Evolutionary conservation across 2,329 filamentous ascomycete species (phyloP), one percentile per base, ranked within the genome.

Genomic region (Fusarium sp.): DNA sequence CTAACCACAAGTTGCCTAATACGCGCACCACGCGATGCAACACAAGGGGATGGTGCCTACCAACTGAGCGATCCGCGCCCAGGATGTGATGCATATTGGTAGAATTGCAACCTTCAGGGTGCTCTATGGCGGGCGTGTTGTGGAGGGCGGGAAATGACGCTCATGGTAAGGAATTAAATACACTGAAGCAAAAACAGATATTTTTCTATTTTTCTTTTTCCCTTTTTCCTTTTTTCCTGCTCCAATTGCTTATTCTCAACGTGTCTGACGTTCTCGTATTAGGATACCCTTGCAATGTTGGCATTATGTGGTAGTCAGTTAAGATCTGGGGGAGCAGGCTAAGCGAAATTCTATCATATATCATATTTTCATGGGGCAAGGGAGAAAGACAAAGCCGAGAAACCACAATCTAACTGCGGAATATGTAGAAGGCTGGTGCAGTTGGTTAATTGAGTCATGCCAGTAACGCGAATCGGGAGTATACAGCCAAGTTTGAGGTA

Each of bases 31-130:
- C 71, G 62, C 71, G 41, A 56, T 74, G 71, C 61, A 72, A 72
- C 71, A 67, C 63, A 71, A 61, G 57, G 49, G 52, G 46, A 69
- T 62, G 59, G 19, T 30, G 57, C 39, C 59, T 64, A 70, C 41
- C 58, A 57, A 61, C 58, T 71, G 58, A 56, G n/a, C 46, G 72
- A 74, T 74, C 72, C 67, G 58, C 72, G 62, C 43, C 67, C 65
- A 51, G 72, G 72, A 73, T 74, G 61, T 61, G 31, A 60, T 73
- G 62, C 67, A 73, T 58, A 50, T 53, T 51, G 45, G 37, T 39
- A 51, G 60, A 48, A 54, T 61, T 58, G 58, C 54, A 70, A 64
- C 63, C 49, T 48, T 41, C 48, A 65, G 59, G 69, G 51, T 51
- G 48, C n/a, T 14, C 19, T 37, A 60, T 62, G 51, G 48, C 45